Evolutionary conservation across 495 filamentous ascomycete genomes (phyloP).

Genomic region (Tetracladium marchalianum): DNA sequence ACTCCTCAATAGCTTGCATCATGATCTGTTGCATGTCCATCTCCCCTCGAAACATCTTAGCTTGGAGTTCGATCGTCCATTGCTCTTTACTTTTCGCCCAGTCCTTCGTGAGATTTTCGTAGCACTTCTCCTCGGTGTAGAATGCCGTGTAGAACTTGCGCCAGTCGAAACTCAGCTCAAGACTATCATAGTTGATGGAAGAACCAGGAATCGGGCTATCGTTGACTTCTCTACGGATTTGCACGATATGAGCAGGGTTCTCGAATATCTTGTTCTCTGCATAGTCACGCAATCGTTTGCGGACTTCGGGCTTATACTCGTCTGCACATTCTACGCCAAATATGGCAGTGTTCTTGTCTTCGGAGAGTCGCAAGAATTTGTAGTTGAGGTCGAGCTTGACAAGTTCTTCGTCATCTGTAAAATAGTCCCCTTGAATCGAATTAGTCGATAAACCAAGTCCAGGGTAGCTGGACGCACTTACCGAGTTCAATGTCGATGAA

Average conservation of each 20-base stretch:
- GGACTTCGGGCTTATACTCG: not conserved
- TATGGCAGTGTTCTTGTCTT: not conserved
- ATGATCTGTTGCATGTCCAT: not conserved
- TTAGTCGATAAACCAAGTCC: not conserved
- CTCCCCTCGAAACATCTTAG: not conserved
- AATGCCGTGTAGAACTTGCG: constrained; percentile 4
- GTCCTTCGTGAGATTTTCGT: not conserved
- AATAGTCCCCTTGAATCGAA: not conserved
- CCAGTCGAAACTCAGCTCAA: constrained; percentile 7
- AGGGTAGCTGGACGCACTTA: not conserved
- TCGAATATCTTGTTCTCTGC: not conserved
- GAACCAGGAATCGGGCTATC: constrained; percentile 7
- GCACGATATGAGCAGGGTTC: not conserved
- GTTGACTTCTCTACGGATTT: constrained; percentile 5
- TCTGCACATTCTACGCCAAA: not conserved
- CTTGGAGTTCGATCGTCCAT: not conserved
- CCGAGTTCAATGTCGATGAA: not conserved
- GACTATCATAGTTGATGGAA: not conserved
- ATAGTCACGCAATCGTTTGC: not conserved
- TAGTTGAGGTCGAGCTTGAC: not conserved
- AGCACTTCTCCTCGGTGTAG: constrained; percentile 4
- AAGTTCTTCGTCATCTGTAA: not conserved
- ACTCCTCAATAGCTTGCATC: not conserved
- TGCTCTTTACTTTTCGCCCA: not conserved
- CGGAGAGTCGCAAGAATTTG: not conserved